phyloP scores from a whole-genome alignment of 495 filamentous ascomycete species.

The Copromyces sp. region DNA sequence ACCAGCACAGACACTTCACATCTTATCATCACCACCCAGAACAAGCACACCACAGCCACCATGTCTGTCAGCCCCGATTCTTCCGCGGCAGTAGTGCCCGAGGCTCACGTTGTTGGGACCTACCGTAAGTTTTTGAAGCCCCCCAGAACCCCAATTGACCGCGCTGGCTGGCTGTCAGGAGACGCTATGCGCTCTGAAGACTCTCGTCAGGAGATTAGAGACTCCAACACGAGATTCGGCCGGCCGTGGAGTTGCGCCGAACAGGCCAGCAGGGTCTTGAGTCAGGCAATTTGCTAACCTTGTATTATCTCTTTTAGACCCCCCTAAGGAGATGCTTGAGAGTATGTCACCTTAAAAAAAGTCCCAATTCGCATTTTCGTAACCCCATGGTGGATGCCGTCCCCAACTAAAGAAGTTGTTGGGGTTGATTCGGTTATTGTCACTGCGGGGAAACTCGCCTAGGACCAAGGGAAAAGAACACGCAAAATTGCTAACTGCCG shows the following conservation, averaged over 20 bases:
- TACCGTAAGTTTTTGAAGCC: slow-evolving; percentile 42
- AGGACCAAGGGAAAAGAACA: slow-evolving; percentile 16
- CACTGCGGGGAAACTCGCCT: slow-evolving; percentile 15
- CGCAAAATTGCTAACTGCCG: slow-evolving; percentile 20
- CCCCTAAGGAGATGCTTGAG: slow-evolving; percentile 48
- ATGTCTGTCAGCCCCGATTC: not conserved
- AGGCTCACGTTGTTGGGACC: slow-evolving; percentile 79
- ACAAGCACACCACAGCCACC: not conserved
- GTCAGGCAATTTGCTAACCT: slow-evolving; percentile 4
- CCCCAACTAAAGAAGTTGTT: slow-evolving; percentile 1
- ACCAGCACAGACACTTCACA: not conserved
- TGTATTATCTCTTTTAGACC: slow-evolving; percentile 24
- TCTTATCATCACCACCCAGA: not conserved
- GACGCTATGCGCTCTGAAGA: not conserved
- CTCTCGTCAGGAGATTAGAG: not conserved
- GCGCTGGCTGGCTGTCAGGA: not conserved
- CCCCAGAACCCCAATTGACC: slow-evolving; percentile 9
- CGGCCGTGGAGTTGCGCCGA: not conserved
- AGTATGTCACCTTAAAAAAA: slow-evolving; percentile 37
- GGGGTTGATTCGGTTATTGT: slow-evolving; percentile 9
- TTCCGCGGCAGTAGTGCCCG: slow-evolving; percentile 56
- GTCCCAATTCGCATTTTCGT: not conserved
- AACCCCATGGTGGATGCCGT: not conserved
- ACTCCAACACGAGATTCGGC: not conserved
- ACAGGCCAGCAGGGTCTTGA: not conserved